A percentile compares a stretch with the other conserved stretches of the same genome.
phyloP scores from a whole-genome alignment of 371 early-diverging fungal species.

The Smittium culicis region DNA sequence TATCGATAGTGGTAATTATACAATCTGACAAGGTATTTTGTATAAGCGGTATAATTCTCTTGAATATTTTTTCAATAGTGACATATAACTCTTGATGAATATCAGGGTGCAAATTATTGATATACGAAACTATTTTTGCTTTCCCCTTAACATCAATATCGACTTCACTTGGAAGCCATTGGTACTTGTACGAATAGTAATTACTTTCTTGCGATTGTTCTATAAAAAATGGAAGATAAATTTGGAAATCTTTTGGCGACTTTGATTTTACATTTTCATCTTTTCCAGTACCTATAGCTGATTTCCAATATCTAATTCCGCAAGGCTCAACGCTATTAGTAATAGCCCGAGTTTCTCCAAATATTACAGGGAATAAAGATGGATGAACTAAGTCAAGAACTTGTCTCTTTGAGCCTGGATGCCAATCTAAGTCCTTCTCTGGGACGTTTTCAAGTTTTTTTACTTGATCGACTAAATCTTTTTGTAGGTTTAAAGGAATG shows the following conservation, averaged over 20 bases:
- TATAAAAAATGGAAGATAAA: neutral
- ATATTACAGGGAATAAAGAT: conserved; percentile 36
- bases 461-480: conserved; percentile 18
- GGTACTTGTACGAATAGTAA: conserved; percentile 19
- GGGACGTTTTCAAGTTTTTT: conserved; percentile 26
- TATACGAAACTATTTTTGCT: conserved; percentile 31
- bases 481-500: conserved; percentile 14
- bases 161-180: conserved; percentile 44
- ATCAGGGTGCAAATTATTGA: conserved; percentile 42
- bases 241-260: neutral
- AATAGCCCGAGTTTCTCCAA: conserved; percentile 5
- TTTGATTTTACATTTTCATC: neutral
- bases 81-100: conserved; percentile 28
- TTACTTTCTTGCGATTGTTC: no score
- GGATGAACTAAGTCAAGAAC: conserved; percentile 49
- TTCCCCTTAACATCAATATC: conserved; percentile 23
- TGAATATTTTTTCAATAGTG: neutral
- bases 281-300: neutral
- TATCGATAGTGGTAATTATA: neutral
- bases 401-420: conserved; percentile 36
- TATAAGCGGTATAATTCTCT: neutral
- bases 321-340: neutral
- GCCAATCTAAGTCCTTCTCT: conserved; percentile 33
- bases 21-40: neutral
- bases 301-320: neutral